Evolutionary conservation across 148 eudicot genomes (phyloP).

Genomic region (Selenicereus undatus): DNA sequence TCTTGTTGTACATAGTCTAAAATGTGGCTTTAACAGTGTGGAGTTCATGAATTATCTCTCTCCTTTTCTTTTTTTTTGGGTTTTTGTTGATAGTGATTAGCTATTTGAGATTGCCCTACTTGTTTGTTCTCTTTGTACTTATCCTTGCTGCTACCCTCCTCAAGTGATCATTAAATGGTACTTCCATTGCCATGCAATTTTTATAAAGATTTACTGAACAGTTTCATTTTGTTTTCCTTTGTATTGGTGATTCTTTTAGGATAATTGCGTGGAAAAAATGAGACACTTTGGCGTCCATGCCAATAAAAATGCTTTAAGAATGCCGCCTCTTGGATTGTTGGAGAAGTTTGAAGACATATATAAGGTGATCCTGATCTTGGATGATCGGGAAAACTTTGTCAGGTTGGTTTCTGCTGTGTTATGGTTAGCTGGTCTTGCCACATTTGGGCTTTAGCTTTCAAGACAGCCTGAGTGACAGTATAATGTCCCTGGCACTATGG

Average conservation of each 20-base stretch:
- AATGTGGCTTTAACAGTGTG: background rate
- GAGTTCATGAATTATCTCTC: background rate
- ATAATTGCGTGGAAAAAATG: conserved; percentile 26
- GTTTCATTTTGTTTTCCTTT: background rate
- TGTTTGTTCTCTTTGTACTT: background rate
- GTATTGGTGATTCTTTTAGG: conserved; percentile 33
- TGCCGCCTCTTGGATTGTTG: conserved; percentile 72
- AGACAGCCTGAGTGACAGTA: background rate
- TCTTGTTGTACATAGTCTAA: background rate
- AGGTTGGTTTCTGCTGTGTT: conserved; percentile 46
- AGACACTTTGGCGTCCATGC: conserved; percentile 26
- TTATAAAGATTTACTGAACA: background rate
- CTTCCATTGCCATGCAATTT: background rate
- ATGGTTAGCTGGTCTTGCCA: background rate
- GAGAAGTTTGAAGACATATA: conserved; percentile 76
- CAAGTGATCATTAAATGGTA: background rate
- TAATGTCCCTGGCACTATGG: background rate
- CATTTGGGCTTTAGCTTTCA: background rate
- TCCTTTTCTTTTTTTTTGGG: too few relatives aligned
- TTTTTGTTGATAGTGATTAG: background rate
- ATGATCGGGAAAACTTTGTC: conserved; percentile 81
- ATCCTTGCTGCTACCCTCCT: background rate
- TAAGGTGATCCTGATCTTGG: conserved; percentile 71
- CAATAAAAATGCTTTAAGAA: conserved; percentile 35
- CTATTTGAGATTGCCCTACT: background rate